Conservation (phyloP, 2,329 filamentous ascomycete genomes). For the Salinomyces thailandicus region DNA sequence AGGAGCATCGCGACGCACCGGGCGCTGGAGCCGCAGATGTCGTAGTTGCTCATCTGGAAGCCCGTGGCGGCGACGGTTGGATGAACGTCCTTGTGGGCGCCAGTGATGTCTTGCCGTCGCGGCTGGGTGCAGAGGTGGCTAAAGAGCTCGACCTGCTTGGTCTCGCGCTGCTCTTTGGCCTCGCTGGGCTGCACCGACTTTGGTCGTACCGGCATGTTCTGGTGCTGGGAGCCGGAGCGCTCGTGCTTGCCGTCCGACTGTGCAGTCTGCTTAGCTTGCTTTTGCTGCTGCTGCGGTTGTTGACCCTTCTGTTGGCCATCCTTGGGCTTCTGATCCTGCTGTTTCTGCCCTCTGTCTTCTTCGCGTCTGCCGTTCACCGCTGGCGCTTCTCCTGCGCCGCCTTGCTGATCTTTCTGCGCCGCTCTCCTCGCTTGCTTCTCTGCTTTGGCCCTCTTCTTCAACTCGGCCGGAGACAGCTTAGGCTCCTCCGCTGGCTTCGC, state of each 20-base stretch:
- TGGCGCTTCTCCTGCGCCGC: conserved; percentile 9
- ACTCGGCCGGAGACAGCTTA: conserved; percentile 62
- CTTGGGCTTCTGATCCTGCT: conserved; percentile 13
- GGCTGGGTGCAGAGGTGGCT: conserved; percentile 58
- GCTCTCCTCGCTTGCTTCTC: conserved; percentile 83
- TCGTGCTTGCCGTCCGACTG: conserved; percentile 14
- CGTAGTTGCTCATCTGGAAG: conserved; percentile 81
- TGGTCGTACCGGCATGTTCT: conserved; percentile 9
- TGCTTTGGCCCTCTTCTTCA: conserved; percentile 82
- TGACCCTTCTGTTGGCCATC: conserved; percentile 11
- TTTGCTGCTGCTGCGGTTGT: conserved; percentile 25
- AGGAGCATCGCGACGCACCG: conserved; percentile 78
- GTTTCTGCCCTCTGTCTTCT: conserved; percentile 9
- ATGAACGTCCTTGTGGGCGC: conserved; percentile 63
- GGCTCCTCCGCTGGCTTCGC: conserved; percentile 18
- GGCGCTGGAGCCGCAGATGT: conserved; percentile 79
- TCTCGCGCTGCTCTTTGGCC: conserved; percentile 31
- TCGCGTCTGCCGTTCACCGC: conserved; percentile 10
- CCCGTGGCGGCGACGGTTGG: conserved; percentile 76
- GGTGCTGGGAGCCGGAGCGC: conserved; percentile 9
- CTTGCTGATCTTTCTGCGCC: conserved; percentile 23
- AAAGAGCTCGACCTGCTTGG: conserved; percentile 64
- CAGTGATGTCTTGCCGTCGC: conserved; percentile 53
- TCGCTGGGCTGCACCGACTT: conserved; percentile 8
- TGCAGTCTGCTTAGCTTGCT: conserved; percentile 4